Evolutionary conservation across 352 stramenopile species (phyloP).

Genomic region (Ophiocytium majus): DNA sequence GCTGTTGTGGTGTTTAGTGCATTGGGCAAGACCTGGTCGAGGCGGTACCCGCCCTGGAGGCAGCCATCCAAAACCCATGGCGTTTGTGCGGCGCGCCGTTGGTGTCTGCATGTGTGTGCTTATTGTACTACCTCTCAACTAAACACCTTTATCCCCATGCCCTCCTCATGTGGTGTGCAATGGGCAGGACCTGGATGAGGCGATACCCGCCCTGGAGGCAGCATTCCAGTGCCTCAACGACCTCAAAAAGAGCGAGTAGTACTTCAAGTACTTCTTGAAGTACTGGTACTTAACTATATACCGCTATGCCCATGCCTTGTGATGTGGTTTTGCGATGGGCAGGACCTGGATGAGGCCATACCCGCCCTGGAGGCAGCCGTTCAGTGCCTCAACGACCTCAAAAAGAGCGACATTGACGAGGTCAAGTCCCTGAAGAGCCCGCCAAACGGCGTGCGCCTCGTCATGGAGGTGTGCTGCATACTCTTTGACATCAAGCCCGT

Average conservation of each 20-base stretch:
- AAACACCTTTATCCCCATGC: too few species aligned
- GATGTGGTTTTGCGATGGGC: too few species aligned
- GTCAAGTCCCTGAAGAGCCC: slow-evolving; percentile 83
- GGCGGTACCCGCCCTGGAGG: slow-evolving; percentile 73
- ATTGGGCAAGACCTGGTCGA: too few species aligned
- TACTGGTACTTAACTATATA: too few species aligned
- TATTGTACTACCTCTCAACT: too few species aligned
- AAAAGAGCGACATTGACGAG: slow-evolving; percentile 84
- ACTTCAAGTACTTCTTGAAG: neutral
- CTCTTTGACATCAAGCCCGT: slow-evolving; percentile 83
- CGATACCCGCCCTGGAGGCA: slow-evolving; percentile 71
- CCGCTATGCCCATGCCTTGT: too few species aligned
- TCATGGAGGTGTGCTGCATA: slow-evolving; percentile 84
- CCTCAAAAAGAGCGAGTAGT: slow-evolving; percentile 71
- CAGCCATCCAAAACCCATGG: slow-evolving; percentile 72
- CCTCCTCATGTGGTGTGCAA: too few species aligned
- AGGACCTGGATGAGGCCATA: slow-evolving; percentile 77
- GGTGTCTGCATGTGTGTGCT: slow-evolving; percentile 70
- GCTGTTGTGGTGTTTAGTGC: too few species aligned
- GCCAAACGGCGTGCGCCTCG: slow-evolving; percentile 80
- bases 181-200: too few species aligned
- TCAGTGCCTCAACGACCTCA: slow-evolving; percentile 79
- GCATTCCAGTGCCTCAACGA: slow-evolving; percentile 76
- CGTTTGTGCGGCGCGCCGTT: too few species aligned
- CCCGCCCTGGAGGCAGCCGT: slow-evolving; percentile 77